Conservation (phyloP, 805 yeast species). For the Teunomyces aglyptinius region DNA sequence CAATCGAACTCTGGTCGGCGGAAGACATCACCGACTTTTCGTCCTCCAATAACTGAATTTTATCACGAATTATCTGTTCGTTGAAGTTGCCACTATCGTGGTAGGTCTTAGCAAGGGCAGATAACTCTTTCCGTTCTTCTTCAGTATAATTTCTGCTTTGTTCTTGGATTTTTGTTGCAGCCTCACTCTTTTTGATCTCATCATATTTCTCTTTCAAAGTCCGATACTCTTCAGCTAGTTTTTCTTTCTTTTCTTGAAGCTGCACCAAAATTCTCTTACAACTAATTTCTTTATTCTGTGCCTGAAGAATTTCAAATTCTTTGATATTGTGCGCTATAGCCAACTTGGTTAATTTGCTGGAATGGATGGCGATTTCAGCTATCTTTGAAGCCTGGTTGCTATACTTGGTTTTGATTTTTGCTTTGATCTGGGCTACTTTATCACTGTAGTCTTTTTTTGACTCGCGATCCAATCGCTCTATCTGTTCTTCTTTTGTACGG, state of each 20-base stretch:
- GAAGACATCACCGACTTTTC: slow-evolving; percentile 39
- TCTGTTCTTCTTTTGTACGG: slow-evolving; percentile 24
- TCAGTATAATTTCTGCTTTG: slow-evolving; percentile 37
- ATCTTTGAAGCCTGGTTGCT: slow-evolving; percentile 16
- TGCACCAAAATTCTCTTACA: slow-evolving; percentile 24
- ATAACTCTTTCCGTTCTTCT: slow-evolving; percentile 38
- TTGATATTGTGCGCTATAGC: slow-evolving; percentile 13
- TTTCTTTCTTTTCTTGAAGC: slow-evolving; percentile 24
- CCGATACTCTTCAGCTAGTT: slow-evolving; percentile 30
- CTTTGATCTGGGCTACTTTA: slow-evolving; percentile 34
- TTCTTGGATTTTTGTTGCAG: slow-evolving; percentile 34
- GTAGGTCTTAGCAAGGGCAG: slow-evolving; percentile 38
- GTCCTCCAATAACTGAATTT: slow-evolving; percentile 46
- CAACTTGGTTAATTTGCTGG: slow-evolving; percentile 19
- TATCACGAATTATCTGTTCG: slow-evolving; percentile 34
- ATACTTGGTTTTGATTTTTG: slow-evolving; percentile 21
- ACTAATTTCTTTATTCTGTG: slow-evolving; percentile 18
- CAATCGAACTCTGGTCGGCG: slow-evolving; percentile 37
- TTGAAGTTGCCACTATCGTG: slow-evolving; percentile 36
- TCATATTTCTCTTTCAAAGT: slow-evolving; percentile 33
- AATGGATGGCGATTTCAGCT: slow-evolving; percentile 19
- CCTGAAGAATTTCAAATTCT: slow-evolving; percentile 15
- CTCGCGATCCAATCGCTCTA: slow-evolving; percentile 33
- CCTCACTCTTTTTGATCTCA: slow-evolving; percentile 39
- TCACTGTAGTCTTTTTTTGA: slow-evolving; percentile 42